A percentile compares a stretch with the other conserved stretches of the same genome.
These are phyloP conservation scores for Picochlorum sp. DNA, from an alignment of 139 green algal genomes.

Conservation along the genomic window DNA sequence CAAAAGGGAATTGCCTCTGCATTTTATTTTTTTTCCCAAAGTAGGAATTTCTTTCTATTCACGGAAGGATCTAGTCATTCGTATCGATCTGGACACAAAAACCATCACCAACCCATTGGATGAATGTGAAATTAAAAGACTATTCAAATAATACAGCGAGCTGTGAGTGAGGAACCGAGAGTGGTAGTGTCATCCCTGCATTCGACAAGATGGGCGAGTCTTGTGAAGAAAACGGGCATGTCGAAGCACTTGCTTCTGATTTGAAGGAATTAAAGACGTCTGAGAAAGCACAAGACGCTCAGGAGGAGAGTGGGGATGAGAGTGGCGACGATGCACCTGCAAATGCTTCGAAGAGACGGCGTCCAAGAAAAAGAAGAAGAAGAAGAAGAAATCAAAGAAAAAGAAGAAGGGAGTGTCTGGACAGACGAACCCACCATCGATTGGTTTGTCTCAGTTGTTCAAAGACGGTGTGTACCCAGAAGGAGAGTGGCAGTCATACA, in stretches of 20 bases:
- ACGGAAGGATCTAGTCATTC: too few relatives aligned
- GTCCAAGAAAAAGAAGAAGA: constrained; percentile 52
- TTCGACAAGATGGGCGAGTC: constrained; percentile 31
- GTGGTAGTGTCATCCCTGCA: constrained; percentile 10
- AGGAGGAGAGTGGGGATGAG: constrained; percentile 22
- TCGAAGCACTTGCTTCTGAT: background rate
- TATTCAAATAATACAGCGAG: constrained; percentile 21
- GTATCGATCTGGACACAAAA: too few relatives aligned
- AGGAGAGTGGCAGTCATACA: constrained; percentile 78
- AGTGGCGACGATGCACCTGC: constrained; percentile 16
- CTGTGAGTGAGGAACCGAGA: background rate
- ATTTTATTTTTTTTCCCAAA: too few relatives aligned
- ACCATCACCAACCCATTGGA: too few relatives aligned
- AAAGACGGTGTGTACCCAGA: constrained; percentile 65
- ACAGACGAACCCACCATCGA: constrained; percentile 70
- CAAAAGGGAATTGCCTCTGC: too few relatives aligned
- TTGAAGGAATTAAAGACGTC: background rate
- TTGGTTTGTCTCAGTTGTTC: constrained; percentile 85
- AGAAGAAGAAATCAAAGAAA: constrained; percentile 40
- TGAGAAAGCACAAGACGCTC: constrained; percentile 5
- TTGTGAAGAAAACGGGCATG: constrained; percentile 44
- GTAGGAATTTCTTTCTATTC: too few relatives aligned
- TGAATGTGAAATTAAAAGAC: background rate
- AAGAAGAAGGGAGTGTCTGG: constrained; percentile 23
- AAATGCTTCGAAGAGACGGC: constrained; percentile 19